Base-by-base conservation (phyloP, 2,329 filamentous ascomycete genomes). In the Camillea tinctor region DNA sequence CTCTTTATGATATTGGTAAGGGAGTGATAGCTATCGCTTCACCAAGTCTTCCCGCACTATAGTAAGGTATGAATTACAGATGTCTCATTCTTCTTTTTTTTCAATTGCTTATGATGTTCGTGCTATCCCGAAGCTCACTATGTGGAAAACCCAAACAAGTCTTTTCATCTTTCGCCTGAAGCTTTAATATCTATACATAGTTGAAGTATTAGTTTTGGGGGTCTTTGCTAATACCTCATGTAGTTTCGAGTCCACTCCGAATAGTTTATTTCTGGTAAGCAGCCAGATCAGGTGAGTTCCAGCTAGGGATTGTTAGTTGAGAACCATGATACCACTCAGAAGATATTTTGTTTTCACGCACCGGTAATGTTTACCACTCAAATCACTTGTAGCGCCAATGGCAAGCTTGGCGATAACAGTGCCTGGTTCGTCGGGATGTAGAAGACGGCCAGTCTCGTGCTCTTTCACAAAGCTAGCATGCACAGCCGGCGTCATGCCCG, bases 101-200 rank as follows among this genome's bases (percentile, higher is more conserved):
- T 65, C 66, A 58, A 61, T 52, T 67, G 72, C 76, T 77, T 78
- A 78, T 90, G 88, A 91, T 91, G 87, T 84, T 80, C 86, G 89
- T 91, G 88, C 88, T 91, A 90, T 90, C 85, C 89, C 81, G 88
- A 91, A 86, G 36, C 56, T 72, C 72, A 69, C 70, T 72, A 84
- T 87, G 85, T 89, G 84, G 86, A 90, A 80, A 85, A 69, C 72
- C 79, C 82, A 82, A 84, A 86, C n/a, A n/a, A 84, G 67, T 70
- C 88, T 91, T 91, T 91, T 91, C 88, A 91, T 91, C 88, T 91
- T 91, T 91, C 88, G 83, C 83, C 88, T 91, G 89, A 91, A 77
- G 77, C 78, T 55, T 44, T 22, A 59, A 19, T 50, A 58, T 22
- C 3, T n/a, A 24, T 30, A 54, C 67, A 66, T 61, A 66, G 49